Conservation (phyloP, 1,139 yeast genomes). For the Pichia sp. region DNA sequence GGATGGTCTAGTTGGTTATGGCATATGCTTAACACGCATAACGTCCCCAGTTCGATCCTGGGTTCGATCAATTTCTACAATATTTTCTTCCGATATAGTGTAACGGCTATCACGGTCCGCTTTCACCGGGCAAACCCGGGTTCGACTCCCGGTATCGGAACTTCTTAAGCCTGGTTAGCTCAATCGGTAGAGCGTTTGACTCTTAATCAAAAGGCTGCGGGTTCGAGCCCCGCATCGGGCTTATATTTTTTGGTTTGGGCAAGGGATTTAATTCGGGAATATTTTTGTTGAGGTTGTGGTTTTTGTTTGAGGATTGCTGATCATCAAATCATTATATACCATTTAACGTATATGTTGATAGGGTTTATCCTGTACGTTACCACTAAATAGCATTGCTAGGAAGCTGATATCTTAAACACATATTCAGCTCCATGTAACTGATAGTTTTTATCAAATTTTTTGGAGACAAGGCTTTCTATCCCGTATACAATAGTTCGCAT, state of each 20-base stretch:
- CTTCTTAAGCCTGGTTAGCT: constrained; percentile 22
- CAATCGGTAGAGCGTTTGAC: constrained; percentile 32
- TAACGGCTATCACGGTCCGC: constrained; percentile 72
- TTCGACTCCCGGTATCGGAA: constrained; percentile 72
- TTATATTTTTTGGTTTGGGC: constrained; percentile 10
- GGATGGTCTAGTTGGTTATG: constrained; percentile 98
- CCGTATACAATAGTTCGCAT: no score
- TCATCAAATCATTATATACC: no score
- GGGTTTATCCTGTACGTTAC: no score
- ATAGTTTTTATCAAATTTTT: no score
- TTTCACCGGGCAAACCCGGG: constrained; percentile 73
- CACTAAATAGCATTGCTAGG: no score
- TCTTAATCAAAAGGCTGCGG: constrained; percentile 33
- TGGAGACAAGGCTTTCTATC: no score
- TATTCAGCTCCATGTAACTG: no score
- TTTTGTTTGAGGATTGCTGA: no score
- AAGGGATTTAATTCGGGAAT: no score
- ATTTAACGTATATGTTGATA: no score
- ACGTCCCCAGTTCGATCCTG: constrained; percentile 99
- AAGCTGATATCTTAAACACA: no score
- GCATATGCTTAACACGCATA: constrained; percentile 99
- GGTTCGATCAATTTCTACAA: constrained; percentile 66
- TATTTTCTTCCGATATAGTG: constrained; percentile 47
- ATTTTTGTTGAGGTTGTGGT: no score
- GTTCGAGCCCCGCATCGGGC: constrained; percentile 34